Conservation (phyloP, 2,329 filamentous ascomycete species). For the Xylaria sp. region DNA sequence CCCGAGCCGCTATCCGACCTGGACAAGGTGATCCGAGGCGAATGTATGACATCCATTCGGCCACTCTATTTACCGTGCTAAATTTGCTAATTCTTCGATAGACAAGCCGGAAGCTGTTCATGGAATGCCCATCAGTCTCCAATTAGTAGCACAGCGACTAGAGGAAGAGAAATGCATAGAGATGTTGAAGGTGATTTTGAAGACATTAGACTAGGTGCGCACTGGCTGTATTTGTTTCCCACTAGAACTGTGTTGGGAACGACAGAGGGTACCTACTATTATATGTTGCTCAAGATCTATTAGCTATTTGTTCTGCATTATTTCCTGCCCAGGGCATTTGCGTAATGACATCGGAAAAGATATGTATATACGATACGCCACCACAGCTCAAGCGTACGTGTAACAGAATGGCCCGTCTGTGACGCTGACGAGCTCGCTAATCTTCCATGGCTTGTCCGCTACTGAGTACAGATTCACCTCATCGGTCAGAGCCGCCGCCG, state of each 20-base stretch:
- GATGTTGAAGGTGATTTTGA: constrained; percentile 47
- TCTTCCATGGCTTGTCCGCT: constrained; percentile 34
- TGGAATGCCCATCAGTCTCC: constrained; percentile 57
- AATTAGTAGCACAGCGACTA: constrained; percentile 54
- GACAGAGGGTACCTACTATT: neutral
- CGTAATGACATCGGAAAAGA: neutral
- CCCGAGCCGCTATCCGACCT: constrained; percentile 53
- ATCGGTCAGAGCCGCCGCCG: constrained; percentile 26
- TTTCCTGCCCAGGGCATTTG: neutral
- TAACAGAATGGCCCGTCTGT: constrained; percentile 48
- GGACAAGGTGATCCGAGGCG: constrained; percentile 54
- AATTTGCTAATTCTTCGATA: constrained; percentile 35
- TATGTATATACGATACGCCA: neutral
- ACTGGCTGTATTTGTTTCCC: too few species aligned
- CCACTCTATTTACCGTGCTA: neutral
- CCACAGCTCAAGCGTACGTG: constrained; percentile 39
- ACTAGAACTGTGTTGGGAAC: too few species aligned
- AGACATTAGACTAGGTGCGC: constrained; percentile 41
- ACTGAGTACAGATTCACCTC: constrained; percentile 34
- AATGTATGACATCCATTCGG: constrained; percentile 53
- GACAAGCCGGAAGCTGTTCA: constrained; percentile 55
- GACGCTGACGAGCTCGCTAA: constrained; percentile 47
- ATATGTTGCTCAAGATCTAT: neutral
- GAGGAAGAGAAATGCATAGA: constrained; percentile 51
- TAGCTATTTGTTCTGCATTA: neutral